Percentiles rank a stretch among this genome's conserved stretches.
These are phyloP conservation scores for Pilatotrama ljubarskyi DNA, from an alignment of 768 basidiomycete species.

Conservation along the genomic window DNA sequence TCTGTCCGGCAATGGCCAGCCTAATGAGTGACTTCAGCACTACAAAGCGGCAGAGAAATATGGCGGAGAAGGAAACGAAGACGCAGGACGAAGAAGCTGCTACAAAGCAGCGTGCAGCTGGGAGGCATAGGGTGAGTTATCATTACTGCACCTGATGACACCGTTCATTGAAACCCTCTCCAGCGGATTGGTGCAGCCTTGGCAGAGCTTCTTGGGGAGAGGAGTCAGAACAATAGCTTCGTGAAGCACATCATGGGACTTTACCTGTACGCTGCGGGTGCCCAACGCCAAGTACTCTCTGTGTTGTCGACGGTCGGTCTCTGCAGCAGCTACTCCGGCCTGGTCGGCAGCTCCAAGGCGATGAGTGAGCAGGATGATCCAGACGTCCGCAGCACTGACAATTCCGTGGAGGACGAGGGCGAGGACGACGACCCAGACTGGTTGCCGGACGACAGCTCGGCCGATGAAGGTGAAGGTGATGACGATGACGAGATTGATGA, in stretches of 20 bases:
- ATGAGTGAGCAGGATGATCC: too few relatives aligned
- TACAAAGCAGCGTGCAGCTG: neutral
- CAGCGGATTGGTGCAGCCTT: neutral
- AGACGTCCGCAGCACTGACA: too few relatives aligned
- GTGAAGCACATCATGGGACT: slow-evolving; percentile 28
- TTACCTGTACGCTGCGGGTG: slow-evolving; percentile 35
- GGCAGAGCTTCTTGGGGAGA: slow-evolving; percentile 26
- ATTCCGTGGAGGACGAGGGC: too few relatives aligned
- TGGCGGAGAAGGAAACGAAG: neutral
- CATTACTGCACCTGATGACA: neutral
- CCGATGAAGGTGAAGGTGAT: too few relatives aligned
- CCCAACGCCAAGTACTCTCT: slow-evolving; percentile 31
- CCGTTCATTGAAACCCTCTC: neutral
- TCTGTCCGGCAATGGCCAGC: neutral
- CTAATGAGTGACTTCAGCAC: neutral
- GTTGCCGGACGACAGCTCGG: too few relatives aligned
- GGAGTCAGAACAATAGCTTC: slow-evolving; percentile 35
- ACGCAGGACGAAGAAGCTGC: neutral
- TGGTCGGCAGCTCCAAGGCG: slow-evolving; percentile 26
- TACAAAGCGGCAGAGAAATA: neutral
- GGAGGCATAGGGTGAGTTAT: neutral
- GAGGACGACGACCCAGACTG: too few relatives aligned
- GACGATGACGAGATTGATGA: too few relatives aligned
- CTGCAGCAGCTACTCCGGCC: slow-evolving; percentile 31
- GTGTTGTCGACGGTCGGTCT: slow-evolving; percentile 32